Percentiles rank a stretch among this genome's conserved stretches.
phyloP scores from a whole-genome alignment of 352 stramenopile species.

The Pythium coloratum region DNA sequence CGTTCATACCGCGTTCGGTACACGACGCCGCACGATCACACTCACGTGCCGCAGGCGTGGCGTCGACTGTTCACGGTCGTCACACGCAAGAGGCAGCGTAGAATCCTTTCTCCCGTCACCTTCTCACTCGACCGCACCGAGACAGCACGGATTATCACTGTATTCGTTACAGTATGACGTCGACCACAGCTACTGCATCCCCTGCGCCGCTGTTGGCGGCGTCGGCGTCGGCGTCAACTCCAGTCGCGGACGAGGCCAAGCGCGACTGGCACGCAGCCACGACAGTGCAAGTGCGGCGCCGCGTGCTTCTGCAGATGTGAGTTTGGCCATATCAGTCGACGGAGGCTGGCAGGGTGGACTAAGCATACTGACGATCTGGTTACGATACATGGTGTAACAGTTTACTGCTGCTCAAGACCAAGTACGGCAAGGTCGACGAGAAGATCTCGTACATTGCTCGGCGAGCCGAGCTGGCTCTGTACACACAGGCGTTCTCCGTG shows the following conservation, averaged over 20 bases:
- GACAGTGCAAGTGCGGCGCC: constrained; percentile 29
- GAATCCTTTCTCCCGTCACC: background rate
- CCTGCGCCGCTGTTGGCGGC: background rate
- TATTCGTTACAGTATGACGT: constrained; percentile 2
- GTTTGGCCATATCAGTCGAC: constrained; percentile 6
- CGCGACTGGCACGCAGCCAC: constrained; percentile 31
- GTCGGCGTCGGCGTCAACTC: background rate
- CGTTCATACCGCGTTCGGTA: background rate
- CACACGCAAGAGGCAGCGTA: background rate
- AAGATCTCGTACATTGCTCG: constrained; percentile 40
- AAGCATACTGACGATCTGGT: background rate
- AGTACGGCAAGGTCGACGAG: constrained; percentile 36
- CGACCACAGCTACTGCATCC: constrained; percentile 6
- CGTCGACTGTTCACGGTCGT: too few relatives aligned
- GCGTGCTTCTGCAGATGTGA: constrained; percentile 40
- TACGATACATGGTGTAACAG: constrained; percentile 8
- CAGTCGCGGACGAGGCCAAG: constrained; percentile 10
- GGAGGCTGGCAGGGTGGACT: background rate
- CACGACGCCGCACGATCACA: too few relatives aligned
- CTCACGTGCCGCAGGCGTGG: too few relatives aligned
- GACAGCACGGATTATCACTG: background rate
- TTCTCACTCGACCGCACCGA: background rate
- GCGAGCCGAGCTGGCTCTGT: constrained; percentile 36
- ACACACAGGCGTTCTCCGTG: constrained; percentile 31
- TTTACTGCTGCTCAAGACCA: constrained; percentile 37